phyloP scores from a whole-genome alignment of 192 early-diverging fungal genomes.

The Podila epicladia region DNA sequence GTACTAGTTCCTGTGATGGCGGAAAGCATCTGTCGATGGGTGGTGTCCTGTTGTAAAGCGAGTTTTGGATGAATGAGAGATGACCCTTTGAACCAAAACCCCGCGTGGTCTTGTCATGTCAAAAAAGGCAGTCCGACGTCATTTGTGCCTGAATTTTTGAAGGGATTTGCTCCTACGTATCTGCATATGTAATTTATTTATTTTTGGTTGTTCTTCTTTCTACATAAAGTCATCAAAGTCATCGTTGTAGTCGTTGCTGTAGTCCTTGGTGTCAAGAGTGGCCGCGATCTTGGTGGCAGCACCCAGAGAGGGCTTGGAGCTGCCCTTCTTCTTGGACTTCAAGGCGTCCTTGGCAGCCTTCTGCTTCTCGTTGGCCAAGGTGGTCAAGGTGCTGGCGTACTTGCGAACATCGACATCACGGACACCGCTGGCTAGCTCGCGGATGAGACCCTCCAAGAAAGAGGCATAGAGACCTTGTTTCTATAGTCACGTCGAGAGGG shows the following conservation, averaged over 20 bases:
- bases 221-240: constrained; percentile 72
- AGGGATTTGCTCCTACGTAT: not conserved
- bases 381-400: constrained; percentile 65
- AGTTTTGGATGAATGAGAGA: not conserved
- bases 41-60: not conserved
- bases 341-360: constrained; percentile 64
- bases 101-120: too few relatives aligned
- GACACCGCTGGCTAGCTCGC: constrained; percentile 67
- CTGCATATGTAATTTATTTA: not conserved
- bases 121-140: too few relatives aligned
- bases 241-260: constrained; percentile 59
- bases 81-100: not conserved
- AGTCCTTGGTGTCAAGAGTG: constrained; percentile 57
- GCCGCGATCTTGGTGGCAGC: constrained; percentile 56
- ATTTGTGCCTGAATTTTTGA: not conserved
- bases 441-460: constrained; percentile 74
- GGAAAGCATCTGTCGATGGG: constrained; percentile 16
- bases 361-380: constrained; percentile 82
- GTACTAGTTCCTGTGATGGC: not conserved
- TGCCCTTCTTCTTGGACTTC: constrained; percentile 78
- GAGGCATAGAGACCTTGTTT: constrained; percentile 58
- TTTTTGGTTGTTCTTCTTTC: not conserved
- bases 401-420: constrained; percentile 73
- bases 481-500: constrained; percentile 14
- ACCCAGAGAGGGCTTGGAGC: constrained; percentile 46